Evolutionary conservation across 257 asterid genomes (phyloP).

Genomic region (Mentha longifolia): DNA sequence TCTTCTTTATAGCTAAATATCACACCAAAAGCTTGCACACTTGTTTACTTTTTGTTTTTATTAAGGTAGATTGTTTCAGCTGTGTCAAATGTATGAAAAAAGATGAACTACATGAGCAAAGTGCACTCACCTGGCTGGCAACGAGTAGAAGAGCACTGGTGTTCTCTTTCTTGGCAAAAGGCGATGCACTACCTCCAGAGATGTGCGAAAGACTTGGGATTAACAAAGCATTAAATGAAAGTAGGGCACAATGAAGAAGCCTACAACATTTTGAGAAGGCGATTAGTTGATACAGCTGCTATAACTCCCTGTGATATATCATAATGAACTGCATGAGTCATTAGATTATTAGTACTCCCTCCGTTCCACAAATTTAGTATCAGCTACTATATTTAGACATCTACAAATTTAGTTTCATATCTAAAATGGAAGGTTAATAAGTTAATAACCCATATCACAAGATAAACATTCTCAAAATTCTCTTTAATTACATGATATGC

Average conservation of each 20-base stretch:
- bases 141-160: slow-evolving; percentile 70
- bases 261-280: slow-evolving; percentile 46
- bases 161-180: slow-evolving; percentile 74
- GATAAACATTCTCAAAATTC: too few relatives aligned
- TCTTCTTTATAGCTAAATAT: background rate
- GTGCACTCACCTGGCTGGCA: slow-evolving; percentile 80
- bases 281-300: slow-evolving; percentile 30
- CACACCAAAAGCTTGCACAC: background rate
- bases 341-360: too few relatives aligned
- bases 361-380: too few relatives aligned
- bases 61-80: background rate
- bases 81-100: background rate
- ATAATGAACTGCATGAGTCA: background rate
- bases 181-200: slow-evolving; percentile 64
- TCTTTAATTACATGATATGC: too few relatives aligned
- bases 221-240: slow-evolving; percentile 67
- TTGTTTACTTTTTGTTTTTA: background rate
- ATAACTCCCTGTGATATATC: background rate
- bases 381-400: too few relatives aligned
- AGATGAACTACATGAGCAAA: background rate
- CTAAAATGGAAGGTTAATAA: too few relatives aligned
- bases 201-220: slow-evolving; percentile 49
- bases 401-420: too few relatives aligned
- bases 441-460: too few relatives aligned
- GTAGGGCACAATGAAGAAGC: slow-evolving; percentile 68